Percentiles rank a stretch among this genome's conserved stretches.
These are phyloP conservation scores for Phytophthora melonis DNA, from an alignment of 352 stramenopile genomes.

Conservation along the genomic window DNA sequence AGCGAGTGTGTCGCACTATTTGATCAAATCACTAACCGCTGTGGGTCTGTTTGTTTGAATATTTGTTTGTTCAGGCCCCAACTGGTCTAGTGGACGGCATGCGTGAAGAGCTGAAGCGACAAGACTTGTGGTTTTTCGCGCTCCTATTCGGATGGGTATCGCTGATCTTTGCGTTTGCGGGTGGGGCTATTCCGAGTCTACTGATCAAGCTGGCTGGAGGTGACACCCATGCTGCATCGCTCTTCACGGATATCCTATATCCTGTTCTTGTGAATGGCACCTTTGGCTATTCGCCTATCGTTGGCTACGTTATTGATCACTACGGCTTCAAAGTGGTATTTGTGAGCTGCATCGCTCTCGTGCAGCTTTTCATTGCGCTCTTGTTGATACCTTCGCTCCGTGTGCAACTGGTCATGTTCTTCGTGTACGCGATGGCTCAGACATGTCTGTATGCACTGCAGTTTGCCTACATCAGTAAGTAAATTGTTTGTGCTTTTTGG, in stretches of 20 bases:
- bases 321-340: slow-evolving; percentile 87
- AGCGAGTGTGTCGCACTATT: background rate
- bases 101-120: slow-evolving; percentile 55
- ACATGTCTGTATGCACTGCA: slow-evolving; percentile 83
- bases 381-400: slow-evolving; percentile 68
- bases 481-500: background rate
- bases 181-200: slow-evolving; percentile 78
- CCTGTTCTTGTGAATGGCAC: slow-evolving; percentile 83
- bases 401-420: slow-evolving; percentile 71
- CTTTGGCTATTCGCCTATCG: slow-evolving; percentile 78
- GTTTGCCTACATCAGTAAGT: slow-evolving; percentile 88
- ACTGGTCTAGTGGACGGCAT: slow-evolving; percentile 67
- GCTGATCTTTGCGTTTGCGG: slow-evolving; percentile 82
- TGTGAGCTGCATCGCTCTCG: slow-evolving; percentile 62
- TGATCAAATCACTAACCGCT: background rate
- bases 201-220: slow-evolving; percentile 49
- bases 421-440: slow-evolving; percentile 82
- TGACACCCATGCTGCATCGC: slow-evolving; percentile 37
- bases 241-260: slow-evolving; percentile 80
- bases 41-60: background rate
- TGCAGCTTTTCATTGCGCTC: slow-evolving; percentile 73
- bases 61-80: slow-evolving; percentile 52
- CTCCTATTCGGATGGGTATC: slow-evolving; percentile 87
- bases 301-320: slow-evolving; percentile 81
- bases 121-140: slow-evolving; percentile 82